These are phyloP conservation scores for Psidium friedrichsthalianum DNA, from an alignment of 345 rosid species.

Conservation along the genomic window DNA sequence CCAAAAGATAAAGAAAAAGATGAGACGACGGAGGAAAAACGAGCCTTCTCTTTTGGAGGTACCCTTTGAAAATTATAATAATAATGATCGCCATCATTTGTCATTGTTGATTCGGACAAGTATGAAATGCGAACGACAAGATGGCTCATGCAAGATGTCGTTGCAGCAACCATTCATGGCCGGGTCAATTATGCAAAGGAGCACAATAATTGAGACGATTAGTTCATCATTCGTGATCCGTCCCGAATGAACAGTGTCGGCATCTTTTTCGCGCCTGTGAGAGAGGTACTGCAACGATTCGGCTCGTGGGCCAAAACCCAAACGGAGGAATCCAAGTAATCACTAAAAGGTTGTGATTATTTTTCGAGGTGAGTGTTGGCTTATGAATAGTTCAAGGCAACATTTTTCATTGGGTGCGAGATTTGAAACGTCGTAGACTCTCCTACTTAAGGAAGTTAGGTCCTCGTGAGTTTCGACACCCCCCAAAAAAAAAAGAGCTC, in stretches of 20 bases:
- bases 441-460: background rate
- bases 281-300: background rate
- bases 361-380: background rate
- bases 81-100: background rate
- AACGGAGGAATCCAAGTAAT: too few relatives aligned
- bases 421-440: background rate
- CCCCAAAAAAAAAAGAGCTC: too few relatives aligned
- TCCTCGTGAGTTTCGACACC: background rate
- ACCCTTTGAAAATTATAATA: background rate
- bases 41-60: background rate
- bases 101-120: background rate
- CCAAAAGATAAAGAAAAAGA: background rate
- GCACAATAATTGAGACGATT: background rate
- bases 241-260: background rate
- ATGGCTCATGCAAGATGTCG: background rate
- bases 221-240: background rate
- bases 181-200: background rate
- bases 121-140: background rate
- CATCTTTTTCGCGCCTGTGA: background rate
- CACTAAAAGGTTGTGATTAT: background rate
- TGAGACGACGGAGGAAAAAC: background rate
- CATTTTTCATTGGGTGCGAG: rapidly evolving
- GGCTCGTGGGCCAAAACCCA: background rate
- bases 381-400: rapidly evolving
- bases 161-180: background rate